Evolutionary conservation across 2,329 filamentous ascomycete species (phyloP), one percentile per base, ranked within the genome.

Genomic region (Stagonosporopsis rhizophila): DNA sequence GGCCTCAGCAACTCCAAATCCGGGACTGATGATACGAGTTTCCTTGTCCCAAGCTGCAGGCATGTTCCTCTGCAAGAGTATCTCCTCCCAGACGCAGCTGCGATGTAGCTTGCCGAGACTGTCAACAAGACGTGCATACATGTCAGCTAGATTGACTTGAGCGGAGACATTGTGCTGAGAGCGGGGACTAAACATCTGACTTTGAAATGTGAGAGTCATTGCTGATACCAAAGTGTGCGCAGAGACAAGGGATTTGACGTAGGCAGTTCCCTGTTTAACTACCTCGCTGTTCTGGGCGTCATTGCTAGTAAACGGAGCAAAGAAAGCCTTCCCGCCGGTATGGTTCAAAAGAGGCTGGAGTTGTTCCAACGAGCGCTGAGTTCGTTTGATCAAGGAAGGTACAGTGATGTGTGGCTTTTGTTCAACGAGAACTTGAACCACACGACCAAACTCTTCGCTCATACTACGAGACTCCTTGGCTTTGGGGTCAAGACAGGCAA

Each of bases 51-150:
- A 90, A 56, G 87, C 81, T 34, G 87, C 83, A 1, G 94, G 92
- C 44, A 96, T 88, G 48, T 85, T 82, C 46, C 86, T 87, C 62
- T 89, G 85, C 40, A 97, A 80, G 0, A 88, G 80, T 32, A 93
- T 89, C 62, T 96, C 90, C 75, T 99, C 94, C 75, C 88, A 89
- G n/a, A 96, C 83, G 56, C 92, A 90, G 48, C 89, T 88, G 38
- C 90, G 85, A 62, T 97, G 84, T 15, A 99, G 79, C 22, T 87
- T 87, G 3, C 92, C 92, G 30, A 98, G 83, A 23, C 87, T 87
- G 59, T 86, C 84, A 22, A 96, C 83, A 34, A 97, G 79, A n/a
- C 82, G 78, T 40, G 86, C 81, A 71, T 96, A 96, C 72, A 91
- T 88, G 73, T 98, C 94, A 28, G 88, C 91, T 20, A 96, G 83